Evolutionary conservation across 2,329 filamentous ascomycete species (phyloP), one percentile per base, ranked within the genome.

Genomic region (Fusarium coffeatum): DNA sequence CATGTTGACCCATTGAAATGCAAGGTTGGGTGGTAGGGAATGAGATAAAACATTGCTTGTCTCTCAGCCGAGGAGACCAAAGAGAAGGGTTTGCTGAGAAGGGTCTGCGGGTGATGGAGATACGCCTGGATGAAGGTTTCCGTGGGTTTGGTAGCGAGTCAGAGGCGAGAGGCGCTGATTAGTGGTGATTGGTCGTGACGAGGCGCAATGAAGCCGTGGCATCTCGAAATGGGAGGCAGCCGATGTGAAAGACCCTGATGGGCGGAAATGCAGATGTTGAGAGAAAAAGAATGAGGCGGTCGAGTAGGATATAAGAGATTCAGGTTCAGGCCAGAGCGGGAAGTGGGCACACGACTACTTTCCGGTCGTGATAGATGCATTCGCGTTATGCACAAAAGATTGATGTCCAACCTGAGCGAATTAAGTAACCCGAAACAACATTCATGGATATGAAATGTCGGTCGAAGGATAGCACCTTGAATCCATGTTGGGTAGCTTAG

Each of bases 1-100:
- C 68, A 65, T 71, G 30, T 49, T 45, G 64, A 59, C 59, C 68
- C 68, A 71, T 64, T 48, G 41, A 71, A 56, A 49, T 53, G 59
- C 64, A 68, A 71, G 64, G 67, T 68, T 66, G 18, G 13, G 13
- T 25, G 20, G 48, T 30, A 54, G 42, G 61, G 46, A 56, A 59
- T 55, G 48, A 42, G 48, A 55, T 53, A 28, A 40, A 48, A 51
- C 25, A 28, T 45, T 43, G 55, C 49, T 27, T 46, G 27, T 41
- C 20, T 50, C 37, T 22, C 28, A 41, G 62, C 23, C 43, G 40
- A 61, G 16, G n/a, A 23, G 54, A 51, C 28, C 30, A 37, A 61
- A 30, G 25, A 41, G 41, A 50, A 30, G 27, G 16, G 8, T 32
- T 20, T 46, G 34, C 9, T 32, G 15, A 42, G n/a, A 20, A 20